Base-by-base conservation (phyloP, 495 filamentous ascomycete genomes). In the Letharia lupina region DNA sequence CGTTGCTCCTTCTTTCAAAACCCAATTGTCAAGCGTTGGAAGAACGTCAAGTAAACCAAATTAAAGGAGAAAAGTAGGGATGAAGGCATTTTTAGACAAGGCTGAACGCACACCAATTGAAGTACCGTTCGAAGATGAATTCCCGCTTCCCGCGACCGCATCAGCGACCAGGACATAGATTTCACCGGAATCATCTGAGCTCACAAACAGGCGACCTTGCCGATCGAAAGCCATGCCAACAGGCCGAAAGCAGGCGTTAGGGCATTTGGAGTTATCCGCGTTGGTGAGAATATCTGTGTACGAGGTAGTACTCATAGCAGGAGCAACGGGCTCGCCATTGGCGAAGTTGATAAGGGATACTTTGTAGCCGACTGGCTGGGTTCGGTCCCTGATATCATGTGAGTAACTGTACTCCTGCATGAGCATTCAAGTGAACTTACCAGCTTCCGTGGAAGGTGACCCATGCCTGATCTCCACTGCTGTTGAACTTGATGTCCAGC, bases 401-500 rank as follows among this genome's bases (percentile, higher is more conserved):
- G 28, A 33, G 5, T 56, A 4, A 56, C 35, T 10, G 13, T 28
- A 16, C 11, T 3, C 16, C 15, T 16, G 15, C 18, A 16, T 33
- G 39, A 28, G n/a, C 18, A 40, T 31, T 23, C 4, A 57, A 35
- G 8, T 40, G 42, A 31, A 61, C 65, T 13, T 64, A 73, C 86
- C 84, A 85, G 69, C 77, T 80, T 1, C 84, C 84, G 59, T 83
- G 82, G 63, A 86, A 86, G 0, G 77, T 72, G 16, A 86, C 70
- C 71, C 75, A 86, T 8, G 79, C 82, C 56, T 72, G 70, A 4
- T 61, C 67, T 1, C 76, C 81, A 45, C 52, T 68, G 52, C 68
- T 70, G 20, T 78, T 71, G 66, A 88, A 87, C 44, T 81, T 83
- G 66, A 87, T 81, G 65, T 87, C 86, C 5, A 87, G 73, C 0